A percentile compares a stretch with the other conserved stretches of the same genome.
Conservation (phyloP, 1,139 yeast genomes). For the Magnusiomyces starmeri region DNA sequence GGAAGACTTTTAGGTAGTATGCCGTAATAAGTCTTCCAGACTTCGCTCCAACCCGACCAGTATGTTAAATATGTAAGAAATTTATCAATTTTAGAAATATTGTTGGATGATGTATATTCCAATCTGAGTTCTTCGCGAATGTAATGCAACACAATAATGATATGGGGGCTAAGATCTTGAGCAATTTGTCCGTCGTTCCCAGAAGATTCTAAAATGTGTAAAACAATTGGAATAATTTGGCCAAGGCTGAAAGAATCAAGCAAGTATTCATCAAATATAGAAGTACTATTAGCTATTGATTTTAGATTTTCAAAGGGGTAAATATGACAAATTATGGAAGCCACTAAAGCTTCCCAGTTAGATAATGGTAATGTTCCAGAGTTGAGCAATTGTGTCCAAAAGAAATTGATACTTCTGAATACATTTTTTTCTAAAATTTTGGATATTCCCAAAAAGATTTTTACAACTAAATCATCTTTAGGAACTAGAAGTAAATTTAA, state of each 20-base stretch:
- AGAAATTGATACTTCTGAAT: constrained; percentile 50
- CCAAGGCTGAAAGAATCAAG: neutral
- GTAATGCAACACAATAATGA: constrained; percentile 65
- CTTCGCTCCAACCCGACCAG: constrained; percentile 68
- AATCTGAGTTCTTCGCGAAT: constrained; percentile 68
- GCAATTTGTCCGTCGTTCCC: neutral
- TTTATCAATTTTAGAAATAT: constrained; percentile 40
- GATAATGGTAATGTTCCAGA: constrained; percentile 20
- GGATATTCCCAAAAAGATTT: constrained; percentile 25
- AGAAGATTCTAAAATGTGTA: neutral
- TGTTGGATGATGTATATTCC: constrained; percentile 41
- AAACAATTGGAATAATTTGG: neutral
- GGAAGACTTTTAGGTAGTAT: neutral
- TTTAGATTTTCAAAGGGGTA: neutral
- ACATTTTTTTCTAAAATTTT: constrained; percentile 52
- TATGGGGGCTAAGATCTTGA: constrained; percentile 41
- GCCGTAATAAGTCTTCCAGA: constrained; percentile 56
- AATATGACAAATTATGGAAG: constrained; percentile 35
- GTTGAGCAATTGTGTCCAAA: constrained; percentile 43
- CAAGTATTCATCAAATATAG: neutral
- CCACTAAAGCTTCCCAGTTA: constrained; percentile 60
- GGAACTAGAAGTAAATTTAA: constrained; percentile 34
- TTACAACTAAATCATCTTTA: constrained; percentile 39
- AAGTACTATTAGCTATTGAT: neutral
- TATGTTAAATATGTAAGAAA: constrained; percentile 54